These are phyloP conservation scores for Gossypium longicalyx DNA, from an alignment of 345 rosid genomes.

Conservation along the genomic window DNA sequence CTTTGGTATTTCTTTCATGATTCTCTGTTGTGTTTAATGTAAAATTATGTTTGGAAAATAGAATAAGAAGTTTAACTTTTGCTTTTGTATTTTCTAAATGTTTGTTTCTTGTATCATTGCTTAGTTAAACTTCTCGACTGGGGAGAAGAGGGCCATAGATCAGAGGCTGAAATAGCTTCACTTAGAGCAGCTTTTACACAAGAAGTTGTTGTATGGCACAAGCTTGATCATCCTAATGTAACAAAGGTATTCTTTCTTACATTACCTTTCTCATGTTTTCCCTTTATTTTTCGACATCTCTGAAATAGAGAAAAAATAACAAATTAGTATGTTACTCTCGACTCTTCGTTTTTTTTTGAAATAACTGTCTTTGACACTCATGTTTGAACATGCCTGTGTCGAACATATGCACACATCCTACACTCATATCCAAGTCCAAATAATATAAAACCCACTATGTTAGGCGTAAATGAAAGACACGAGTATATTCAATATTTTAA, in stretches of 20 bases:
- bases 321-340: no score
- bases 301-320: no score
- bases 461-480: no score
- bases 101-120: conserved; percentile 12
- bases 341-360: neutral
- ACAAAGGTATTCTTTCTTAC: conserved; percentile 55
- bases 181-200: conserved; percentile 86
- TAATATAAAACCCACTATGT: no score
- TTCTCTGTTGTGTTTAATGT: conserved; percentile 17
- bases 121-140: conserved; percentile 94
- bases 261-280: neutral
- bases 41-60: neutral
- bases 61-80: neutral
- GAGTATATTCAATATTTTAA: neutral
- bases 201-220: conserved; percentile 99
- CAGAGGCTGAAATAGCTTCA: conserved; percentile 86
- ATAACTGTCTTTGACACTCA: neutral
- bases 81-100: neutral
- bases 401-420: neutral
- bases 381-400: neutral
- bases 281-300: neutral
- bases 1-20: conserved; percentile 12
- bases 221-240: conserved; percentile 95
- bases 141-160: conserved; percentile 97
- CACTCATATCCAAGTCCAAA: neutral